phyloP scores from a whole-genome alignment of 1,139 yeast species.

The Arxiozyma slooffiae region DNA sequence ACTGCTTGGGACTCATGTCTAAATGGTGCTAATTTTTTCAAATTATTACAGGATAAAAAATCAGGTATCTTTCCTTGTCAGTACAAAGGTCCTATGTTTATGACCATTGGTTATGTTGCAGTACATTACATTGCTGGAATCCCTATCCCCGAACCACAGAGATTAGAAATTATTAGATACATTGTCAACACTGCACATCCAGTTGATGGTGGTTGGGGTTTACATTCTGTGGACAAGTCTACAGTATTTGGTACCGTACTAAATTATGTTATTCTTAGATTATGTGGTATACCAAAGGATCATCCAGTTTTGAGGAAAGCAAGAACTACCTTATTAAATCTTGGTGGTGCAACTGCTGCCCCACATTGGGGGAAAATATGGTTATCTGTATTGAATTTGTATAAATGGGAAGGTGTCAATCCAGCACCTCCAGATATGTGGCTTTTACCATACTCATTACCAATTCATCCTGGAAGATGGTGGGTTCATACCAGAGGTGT shows the following conservation, averaged over 20 bases:
- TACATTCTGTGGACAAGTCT: constrained; percentile 82
- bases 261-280: constrained; percentile 68
- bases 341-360: constrained; percentile 83
- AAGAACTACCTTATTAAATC: constrained; percentile 50
- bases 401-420: constrained; percentile 93
- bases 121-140: constrained; percentile 62
- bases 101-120: constrained; percentile 81
- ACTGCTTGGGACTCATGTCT: constrained; percentile 56
- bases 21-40: constrained; percentile 67
- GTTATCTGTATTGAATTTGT: constrained; percentile 69
- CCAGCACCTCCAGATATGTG: constrained; percentile 97
- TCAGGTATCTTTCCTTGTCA: constrained; percentile 85
- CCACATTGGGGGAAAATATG: constrained; percentile 99
- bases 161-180: constrained; percentile 67
- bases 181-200: constrained; percentile 87
- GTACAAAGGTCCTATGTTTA: constrained; percentile 96
- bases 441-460: constrained; percentile 70
- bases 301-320: constrained; percentile 82
- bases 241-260: constrained; percentile 92
- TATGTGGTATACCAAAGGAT: constrained; percentile 61
- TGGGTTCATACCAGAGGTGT: constrained; percentile 98
- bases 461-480: constrained; percentile 94
- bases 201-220: constrained; percentile 99
- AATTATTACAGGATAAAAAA: constrained; percentile 55
- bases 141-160: constrained; percentile 57